Evolutionary conservation across 2,329 filamentous ascomycete species (phyloP), one percentile per base, ranked within the genome.

Genomic region (Stemphylium lycopersici): DNA sequence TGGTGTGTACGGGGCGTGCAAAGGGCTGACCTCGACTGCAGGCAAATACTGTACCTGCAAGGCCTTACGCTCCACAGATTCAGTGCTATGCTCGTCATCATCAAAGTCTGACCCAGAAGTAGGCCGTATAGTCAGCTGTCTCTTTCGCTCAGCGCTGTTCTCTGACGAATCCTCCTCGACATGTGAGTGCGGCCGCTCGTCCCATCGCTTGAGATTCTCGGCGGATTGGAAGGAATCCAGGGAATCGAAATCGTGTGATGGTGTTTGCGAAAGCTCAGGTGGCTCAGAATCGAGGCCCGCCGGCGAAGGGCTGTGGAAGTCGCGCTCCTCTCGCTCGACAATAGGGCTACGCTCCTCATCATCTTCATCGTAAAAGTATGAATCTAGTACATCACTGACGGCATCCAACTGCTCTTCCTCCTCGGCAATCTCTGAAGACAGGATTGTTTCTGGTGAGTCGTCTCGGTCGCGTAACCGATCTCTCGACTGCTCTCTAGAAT

Each of bases 311-410:
- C 59, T 62, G n/a, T 49, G 54, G n/a, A 46, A 31, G 7, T 54
- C 40, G 18, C 52, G 54, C 7, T 55, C 37, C 20, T 43, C 41
- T 2, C 58, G 52, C 37, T 51, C 49, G 12, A 54, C 38, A 2
- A 59, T 58, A 31, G 59, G 52, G n/a, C 48, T 55, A n/a, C 56
- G 57, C 7, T 65, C 58, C 24, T 67, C 58, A 59, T 70, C 71
- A 63, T 73, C 62, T 33, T 78, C 75, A 59, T 86, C 86, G 18
- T 84, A 80, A 48, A 80, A 80, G 69, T 87, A 87, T 76, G 86
- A 81, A 18, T 81, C 82, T 50, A 87, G 83, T 10, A 82, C 81
- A 69, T 87, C 84, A 57, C 86, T 83, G 3, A 86, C 69, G 0
- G 67, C 83, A 56, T 81, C 85, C 78, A 85, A 80, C 12, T 79